Evolutionary conservation across 768 basidiomycete genomes (phyloP).

Genomic region (Boletales sp.): DNA sequence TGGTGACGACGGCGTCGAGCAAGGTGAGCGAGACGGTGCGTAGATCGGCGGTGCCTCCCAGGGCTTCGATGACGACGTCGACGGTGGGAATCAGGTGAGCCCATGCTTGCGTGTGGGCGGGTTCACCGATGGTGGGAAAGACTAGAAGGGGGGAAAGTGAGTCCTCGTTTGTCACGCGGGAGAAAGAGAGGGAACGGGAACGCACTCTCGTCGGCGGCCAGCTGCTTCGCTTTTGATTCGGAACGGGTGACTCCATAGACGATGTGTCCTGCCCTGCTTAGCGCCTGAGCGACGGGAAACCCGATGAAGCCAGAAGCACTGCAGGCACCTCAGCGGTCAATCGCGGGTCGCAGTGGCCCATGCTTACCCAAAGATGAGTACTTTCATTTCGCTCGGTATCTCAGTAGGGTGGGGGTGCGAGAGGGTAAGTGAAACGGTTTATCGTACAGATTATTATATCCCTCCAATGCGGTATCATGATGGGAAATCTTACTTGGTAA

Average conservation of each 20-base stretch:
- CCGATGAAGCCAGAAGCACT: constrained; percentile 34
- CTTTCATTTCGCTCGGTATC: constrained; percentile 8
- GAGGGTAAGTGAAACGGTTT: not conserved
- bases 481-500: not conserved
- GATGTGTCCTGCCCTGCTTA: constrained; percentile 32
- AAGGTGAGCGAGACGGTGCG: constrained; percentile 15
- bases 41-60: constrained; percentile 12
- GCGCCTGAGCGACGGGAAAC: constrained; percentile 30
- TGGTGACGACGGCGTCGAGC: constrained; percentile 12
- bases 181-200: too few species aligned
- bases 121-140: constrained; percentile 24
- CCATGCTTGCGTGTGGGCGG: constrained; percentile 13
- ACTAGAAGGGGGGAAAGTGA: constrained; percentile 4
- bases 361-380: constrained; percentile 15
- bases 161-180: not conserved
- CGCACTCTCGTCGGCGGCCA: constrained; percentile 27
- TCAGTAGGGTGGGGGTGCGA: not conserved
- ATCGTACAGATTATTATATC: not conserved
- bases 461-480: too few species aligned
- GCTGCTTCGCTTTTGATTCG: constrained; percentile 12
- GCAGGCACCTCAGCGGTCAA: not conserved
- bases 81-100: constrained; percentile 12
- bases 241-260: constrained; percentile 35
- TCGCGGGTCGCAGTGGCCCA: too few species aligned
- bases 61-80: constrained; percentile 21